Conservation (phyloP, 2,329 filamentous ascomycete genomes). For the Aspergillus phoenicis region DNA sequence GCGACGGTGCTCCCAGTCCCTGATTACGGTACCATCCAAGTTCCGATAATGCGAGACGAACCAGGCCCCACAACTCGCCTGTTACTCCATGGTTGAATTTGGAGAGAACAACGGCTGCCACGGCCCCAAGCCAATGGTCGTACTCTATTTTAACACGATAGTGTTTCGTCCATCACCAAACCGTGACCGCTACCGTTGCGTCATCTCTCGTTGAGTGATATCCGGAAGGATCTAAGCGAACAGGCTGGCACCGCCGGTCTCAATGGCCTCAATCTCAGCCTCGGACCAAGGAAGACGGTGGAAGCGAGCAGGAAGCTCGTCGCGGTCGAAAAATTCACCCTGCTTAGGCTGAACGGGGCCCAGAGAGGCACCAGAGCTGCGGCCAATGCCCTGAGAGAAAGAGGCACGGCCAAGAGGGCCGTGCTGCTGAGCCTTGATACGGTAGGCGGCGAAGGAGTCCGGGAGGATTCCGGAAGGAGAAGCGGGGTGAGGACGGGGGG, state of each 20-base stretch:
- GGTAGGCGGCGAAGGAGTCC: conserved; percentile 64
- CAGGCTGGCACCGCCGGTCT: conserved; percentile 82
- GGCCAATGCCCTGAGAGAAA: conserved; percentile 55
- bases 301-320: conserved; percentile 84
- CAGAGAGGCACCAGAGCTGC: conserved; percentile 67
- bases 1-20: conserved; percentile 3
- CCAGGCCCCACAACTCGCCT: conserved; percentile 10
- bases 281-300: conserved; percentile 70
- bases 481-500: conserved; percentile 61
- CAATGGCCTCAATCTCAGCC: conserved; percentile 91
- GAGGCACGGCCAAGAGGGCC: conserved; percentile 56
- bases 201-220: conserved; percentile 18
- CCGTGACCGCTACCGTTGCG: conserved; percentile 18
- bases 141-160: background rate
- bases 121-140: background rate
- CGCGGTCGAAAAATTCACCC: conserved; percentile 85
- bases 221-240: conserved; percentile 47
- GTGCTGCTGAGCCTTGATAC: conserved; percentile 65
- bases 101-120: conserved; percentile 9
- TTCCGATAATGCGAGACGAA: conserved; percentile 8
- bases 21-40: conserved; percentile 8
- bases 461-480: conserved; percentile 59
- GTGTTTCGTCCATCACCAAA: conserved; percentile 4
- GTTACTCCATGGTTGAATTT: conserved; percentile 3
- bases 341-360: conserved; percentile 70